Evolutionary conservation across 305 asterid genomes (phyloP).

Genomic region (Fraxinus angustifolia): DNA sequence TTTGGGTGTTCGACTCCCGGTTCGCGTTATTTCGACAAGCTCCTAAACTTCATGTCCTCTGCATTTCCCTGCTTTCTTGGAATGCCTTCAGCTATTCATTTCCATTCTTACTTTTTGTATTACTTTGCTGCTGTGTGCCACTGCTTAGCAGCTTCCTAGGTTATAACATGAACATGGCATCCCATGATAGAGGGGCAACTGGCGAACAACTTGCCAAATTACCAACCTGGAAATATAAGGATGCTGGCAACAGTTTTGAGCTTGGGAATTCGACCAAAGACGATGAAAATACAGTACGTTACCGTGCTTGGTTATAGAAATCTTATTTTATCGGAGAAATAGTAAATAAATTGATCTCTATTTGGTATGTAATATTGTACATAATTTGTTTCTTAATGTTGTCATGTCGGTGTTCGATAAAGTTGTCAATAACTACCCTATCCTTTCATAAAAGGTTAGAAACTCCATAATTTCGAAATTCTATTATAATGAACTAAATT

Average conservation of each 20-base stretch:
- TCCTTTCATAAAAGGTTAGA: not conserved
- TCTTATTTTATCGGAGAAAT: not conserved
- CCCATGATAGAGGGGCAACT: slow-evolving; percentile 67
- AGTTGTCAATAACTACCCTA: not conserved
- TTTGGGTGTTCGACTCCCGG: slow-evolving; percentile 85
- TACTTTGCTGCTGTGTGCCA: slow-evolving; percentile 81
- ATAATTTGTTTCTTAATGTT: not conserved
- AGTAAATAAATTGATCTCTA: not conserved
- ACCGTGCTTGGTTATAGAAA: not conserved
- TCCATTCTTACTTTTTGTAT: slow-evolving; percentile 73
- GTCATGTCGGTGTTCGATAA: not conserved
- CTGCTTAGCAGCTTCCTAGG: slow-evolving; percentile 65
- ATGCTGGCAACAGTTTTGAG: slow-evolving; percentile 28
- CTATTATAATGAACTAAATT: not conserved
- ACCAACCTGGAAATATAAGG: slow-evolving; percentile 62
- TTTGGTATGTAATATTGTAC: not conserved
- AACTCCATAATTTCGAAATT: not conserved
- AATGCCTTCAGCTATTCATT: slow-evolving; percentile 86
- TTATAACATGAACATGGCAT: slow-evolving; percentile 78
- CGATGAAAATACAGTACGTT: slow-evolving; percentile 48
- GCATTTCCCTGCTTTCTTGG: slow-evolving; percentile 77
- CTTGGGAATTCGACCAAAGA: slow-evolving; percentile 30
- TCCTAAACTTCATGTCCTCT: slow-evolving; percentile 76
- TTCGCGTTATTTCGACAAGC: slow-evolving; percentile 60
- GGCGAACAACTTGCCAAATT: slow-evolving; percentile 65